phyloP scores from a whole-genome alignment of 345 rosid genomes.

The Eucalyptus marginata region DNA sequence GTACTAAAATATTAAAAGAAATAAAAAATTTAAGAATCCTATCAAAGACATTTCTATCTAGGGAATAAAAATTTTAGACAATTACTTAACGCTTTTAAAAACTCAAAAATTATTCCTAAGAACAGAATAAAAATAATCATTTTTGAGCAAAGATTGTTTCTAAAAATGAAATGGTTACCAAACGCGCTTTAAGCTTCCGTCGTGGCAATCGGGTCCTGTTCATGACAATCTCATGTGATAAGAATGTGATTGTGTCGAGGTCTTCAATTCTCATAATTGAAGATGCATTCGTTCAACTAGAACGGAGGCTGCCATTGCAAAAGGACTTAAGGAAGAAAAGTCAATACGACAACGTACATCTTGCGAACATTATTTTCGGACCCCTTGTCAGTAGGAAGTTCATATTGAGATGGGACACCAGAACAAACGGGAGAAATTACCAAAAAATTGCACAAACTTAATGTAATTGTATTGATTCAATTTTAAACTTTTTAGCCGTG shows the following conservation, averaged over 20 bases:
- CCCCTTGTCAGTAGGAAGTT: background rate
- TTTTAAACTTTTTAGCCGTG: too few species aligned
- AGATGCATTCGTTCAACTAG: background rate
- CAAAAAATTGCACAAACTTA: too few species aligned
- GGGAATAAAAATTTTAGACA: accelerated
- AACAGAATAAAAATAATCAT: accelerated
- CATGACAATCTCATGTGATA: background rate
- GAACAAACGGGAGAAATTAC: background rate
- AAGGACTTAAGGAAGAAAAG: background rate
- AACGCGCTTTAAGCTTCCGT: accelerated
- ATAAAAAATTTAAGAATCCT: too few species aligned
- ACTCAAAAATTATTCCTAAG: too few species aligned
- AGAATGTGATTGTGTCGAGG: background rate
- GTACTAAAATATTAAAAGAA: too few species aligned
- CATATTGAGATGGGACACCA: background rate
- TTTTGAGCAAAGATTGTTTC: accelerated
- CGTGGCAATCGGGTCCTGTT: background rate
- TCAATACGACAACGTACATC: background rate
- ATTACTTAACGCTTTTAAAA: too few species aligned
- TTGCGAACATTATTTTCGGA: background rate
- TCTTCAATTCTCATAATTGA: background rate
- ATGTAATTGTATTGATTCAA: too few species aligned
- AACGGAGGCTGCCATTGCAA: background rate
- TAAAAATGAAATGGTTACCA: accelerated
- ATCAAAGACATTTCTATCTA: accelerated